phyloP scores from a whole-genome alignment of 768 basidiomycete species.

The Auricularia auricula-judae region DNA sequence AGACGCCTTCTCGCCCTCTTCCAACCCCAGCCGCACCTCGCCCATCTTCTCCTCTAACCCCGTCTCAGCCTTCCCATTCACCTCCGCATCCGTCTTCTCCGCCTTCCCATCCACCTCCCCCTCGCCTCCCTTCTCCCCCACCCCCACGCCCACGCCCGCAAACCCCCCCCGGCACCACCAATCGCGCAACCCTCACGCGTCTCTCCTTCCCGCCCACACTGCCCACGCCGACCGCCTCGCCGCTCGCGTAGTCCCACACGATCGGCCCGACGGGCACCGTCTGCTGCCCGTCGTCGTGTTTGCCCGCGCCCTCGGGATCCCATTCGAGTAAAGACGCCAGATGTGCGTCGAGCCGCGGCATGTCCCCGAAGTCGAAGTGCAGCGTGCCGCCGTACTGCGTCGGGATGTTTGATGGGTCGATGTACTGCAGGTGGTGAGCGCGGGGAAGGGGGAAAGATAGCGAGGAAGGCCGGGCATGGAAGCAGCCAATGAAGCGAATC shows the following conservation, averaged over 20 bases:
- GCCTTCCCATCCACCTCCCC: not conserved
- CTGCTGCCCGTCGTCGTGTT: not conserved
- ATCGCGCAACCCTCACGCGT: not conserved
- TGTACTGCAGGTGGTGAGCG: constrained; percentile 21
- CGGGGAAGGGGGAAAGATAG: too few species aligned
- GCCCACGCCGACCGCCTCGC: not conserved
- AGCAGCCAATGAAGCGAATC: too few species aligned
- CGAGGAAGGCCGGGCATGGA: too few species aligned
- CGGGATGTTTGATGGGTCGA: constrained; percentile 43
- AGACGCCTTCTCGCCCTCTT: too few species aligned
- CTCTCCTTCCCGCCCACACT: not conserved
- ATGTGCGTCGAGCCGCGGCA: constrained; percentile 51
- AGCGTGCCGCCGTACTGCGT: constrained; percentile 63
- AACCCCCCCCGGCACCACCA: not conserved
- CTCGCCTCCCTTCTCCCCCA: not conserved
- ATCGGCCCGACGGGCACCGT: not conserved
- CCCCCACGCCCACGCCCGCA: not conserved
- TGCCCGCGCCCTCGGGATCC: not conserved
- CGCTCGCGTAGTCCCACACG: not conserved
- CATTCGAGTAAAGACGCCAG: not conserved
- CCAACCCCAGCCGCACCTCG: not conserved
- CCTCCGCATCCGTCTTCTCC: not conserved
- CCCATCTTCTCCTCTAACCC: not conserved
- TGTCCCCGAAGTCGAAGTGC: constrained; percentile 58
- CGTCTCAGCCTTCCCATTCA: not conserved